phyloP scores from a whole-genome alignment of 805 yeast genomes.

The Teunomyces tritomae region DNA sequence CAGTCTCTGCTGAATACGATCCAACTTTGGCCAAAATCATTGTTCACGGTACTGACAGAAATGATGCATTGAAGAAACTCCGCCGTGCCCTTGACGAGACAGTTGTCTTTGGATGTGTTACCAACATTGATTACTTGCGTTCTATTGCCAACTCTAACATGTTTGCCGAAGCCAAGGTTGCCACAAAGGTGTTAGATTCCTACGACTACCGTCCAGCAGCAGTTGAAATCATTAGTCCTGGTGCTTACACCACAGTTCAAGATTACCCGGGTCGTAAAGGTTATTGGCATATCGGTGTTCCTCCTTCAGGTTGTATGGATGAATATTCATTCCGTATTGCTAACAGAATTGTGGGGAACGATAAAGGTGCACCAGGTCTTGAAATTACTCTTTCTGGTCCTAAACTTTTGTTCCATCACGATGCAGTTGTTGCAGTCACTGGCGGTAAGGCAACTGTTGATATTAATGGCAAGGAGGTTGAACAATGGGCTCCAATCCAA shows the following conservation, averaged over 20 bases:
- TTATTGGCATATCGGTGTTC: conserved; percentile 92
- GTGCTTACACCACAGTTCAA: conserved; percentile 91
- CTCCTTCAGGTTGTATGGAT: conserved; percentile 99
- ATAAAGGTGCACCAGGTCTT: conserved; percentile 77
- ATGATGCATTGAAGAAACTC: conserved; percentile 75
- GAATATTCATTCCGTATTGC: conserved; percentile 85
- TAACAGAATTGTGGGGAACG: conserved; percentile 87
- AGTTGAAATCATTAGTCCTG: conserved; percentile 66
- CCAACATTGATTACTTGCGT: conserved; percentile 87
- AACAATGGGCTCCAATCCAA: conserved; percentile 70
- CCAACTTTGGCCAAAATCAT: conserved; percentile 96
- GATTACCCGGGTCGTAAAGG: conserved; percentile 94
- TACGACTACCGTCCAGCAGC: conserved; percentile 80
- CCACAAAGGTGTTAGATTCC: conserved; percentile 83
- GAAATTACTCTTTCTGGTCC: conserved; percentile 91
- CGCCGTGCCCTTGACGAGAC: conserved; percentile 84
- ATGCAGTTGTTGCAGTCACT: conserved; percentile 72
- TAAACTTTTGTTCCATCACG: conserved; percentile 76
- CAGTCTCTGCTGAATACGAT: conserved; percentile 88
- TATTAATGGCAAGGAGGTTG: conserved; percentile 55
- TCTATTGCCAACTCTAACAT: conserved; percentile 78
- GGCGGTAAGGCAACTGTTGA: conserved; percentile 79
- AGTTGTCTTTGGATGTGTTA: conserved; percentile 79
- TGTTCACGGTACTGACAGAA: conserved; percentile 87
- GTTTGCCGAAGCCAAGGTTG: conserved; percentile 81